Percentiles rank a stretch among this genome's conserved stretches.
These are phyloP conservation scores for Penicillium lagena DNA, from an alignment of 495 filamentous ascomycete genomes.

Conservation along the genomic window DNA sequence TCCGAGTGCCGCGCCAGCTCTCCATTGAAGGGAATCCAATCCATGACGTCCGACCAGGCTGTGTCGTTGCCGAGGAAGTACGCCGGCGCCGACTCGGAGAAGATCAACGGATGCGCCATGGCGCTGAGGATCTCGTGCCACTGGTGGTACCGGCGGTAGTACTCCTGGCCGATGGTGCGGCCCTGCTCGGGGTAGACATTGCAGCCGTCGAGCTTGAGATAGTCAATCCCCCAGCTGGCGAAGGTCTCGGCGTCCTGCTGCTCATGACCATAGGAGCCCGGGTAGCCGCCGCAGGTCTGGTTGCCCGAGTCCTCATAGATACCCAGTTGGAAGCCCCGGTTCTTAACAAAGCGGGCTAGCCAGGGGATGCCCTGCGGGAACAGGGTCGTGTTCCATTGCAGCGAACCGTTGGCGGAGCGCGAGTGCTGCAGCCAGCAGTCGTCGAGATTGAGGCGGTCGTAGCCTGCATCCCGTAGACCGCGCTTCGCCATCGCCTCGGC, in stretches of 20 bases:
- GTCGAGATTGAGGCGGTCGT: slow-evolving; percentile 35
- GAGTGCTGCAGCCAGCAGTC: slow-evolving; percentile 34
- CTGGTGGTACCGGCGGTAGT: slow-evolving; percentile 21
- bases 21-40: slow-evolving; percentile 28
- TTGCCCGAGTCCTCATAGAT: slow-evolving; percentile 39
- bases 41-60: slow-evolving; percentile 34
- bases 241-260: slow-evolving; percentile 30
- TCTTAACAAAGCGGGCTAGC: slow-evolving; percentile 25
- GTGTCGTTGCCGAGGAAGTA: slow-evolving; percentile 32
- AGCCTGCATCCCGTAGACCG: slow-evolving; percentile 31
- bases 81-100: slow-evolving; percentile 36
- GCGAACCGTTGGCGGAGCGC: slow-evolving; percentile 21
- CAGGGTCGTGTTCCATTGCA: slow-evolving; percentile 27
- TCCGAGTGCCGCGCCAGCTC: slow-evolving; percentile 37
- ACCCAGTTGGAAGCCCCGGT: slow-evolving; percentile 28
- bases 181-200: slow-evolving; percentile 23
- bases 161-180: slow-evolving; percentile 19
- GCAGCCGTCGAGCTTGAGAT: slow-evolving; percentile 37
- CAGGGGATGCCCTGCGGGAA: slow-evolving; percentile 37
- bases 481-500: slow-evolving; percentile 30
- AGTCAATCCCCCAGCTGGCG: slow-evolving; percentile 35
- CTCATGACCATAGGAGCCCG: slow-evolving; percentile 31
- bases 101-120: slow-evolving; percentile 30
- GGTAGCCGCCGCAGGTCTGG: slow-evolving; percentile 33
- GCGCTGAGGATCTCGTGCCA: slow-evolving; percentile 28